Evolutionary conservation across 495 filamentous ascomycete genomes (phyloP).

Genomic region (Penicillium desertorum): DNA sequence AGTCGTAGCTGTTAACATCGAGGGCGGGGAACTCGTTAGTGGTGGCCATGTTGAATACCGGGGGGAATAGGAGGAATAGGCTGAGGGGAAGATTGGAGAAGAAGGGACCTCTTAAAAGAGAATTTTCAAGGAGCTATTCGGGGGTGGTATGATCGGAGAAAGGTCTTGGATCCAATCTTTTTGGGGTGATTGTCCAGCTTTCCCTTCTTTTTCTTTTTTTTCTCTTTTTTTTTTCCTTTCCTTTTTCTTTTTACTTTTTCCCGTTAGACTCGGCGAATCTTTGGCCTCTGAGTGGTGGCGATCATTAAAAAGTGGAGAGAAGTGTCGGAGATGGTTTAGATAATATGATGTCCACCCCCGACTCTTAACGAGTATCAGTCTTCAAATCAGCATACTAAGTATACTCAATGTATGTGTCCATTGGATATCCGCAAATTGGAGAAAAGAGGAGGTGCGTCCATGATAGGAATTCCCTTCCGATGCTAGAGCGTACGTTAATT

Average conservation of each 20-base stretch:
- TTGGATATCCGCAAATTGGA: not conserved
- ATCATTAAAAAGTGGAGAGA: slow-evolving; percentile 4
- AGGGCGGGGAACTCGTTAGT: slow-evolving; percentile 59
- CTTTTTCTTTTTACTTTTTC: not conserved
- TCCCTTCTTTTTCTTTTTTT: not conserved
- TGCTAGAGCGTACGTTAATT: not conserved
- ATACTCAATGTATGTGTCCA: not conserved
- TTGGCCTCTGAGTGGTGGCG: slow-evolving; percentile 11
- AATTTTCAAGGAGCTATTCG: slow-evolving; percentile 2
- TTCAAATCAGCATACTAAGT: not conserved
- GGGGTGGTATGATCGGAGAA: slow-evolving; percentile 5
- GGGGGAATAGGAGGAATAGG: not conserved
- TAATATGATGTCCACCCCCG: slow-evolving; percentile 4
- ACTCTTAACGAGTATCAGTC: not conserved
- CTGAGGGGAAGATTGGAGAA: slow-evolving; percentile 8
- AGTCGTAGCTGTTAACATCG: slow-evolving; percentile 72
- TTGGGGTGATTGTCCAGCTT: not conserved
- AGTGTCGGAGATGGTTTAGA: not conserved
- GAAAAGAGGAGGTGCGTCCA: not conserved
- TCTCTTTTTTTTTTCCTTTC: not conserved
- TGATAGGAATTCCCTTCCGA: slow-evolving; percentile 8
- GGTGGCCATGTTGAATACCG: slow-evolving; percentile 50
- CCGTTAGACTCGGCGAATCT: slow-evolving; percentile 12
- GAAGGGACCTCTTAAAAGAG: slow-evolving; percentile 6
- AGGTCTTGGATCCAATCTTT: not conserved